Evolutionary conservation across 192 early-diverging fungal genomes (phyloP).

Genomic region (Kickxella alabastrina): DNA sequence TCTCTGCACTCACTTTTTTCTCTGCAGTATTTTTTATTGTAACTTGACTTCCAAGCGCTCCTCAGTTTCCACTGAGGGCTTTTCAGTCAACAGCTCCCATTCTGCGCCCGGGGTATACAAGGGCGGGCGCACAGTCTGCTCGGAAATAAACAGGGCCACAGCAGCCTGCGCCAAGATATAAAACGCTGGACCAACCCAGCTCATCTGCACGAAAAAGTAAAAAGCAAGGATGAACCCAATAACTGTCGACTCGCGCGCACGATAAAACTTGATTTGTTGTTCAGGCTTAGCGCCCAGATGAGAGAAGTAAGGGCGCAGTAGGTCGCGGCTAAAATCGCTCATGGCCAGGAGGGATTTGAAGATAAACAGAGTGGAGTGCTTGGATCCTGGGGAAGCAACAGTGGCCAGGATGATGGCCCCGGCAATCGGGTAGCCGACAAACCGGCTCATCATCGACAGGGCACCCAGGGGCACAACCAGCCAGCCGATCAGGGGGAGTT

Average conservation of each 20-base stretch:
- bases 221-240: conserved; percentile 42
- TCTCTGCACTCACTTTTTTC: background rate
- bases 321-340: conserved; percentile 44
- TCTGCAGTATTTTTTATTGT: too few relatives aligned
- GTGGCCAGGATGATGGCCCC: conserved; percentile 18
- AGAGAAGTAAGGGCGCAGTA: conserved; percentile 41
- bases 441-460: conserved; percentile 37
- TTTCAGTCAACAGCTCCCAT: conserved; percentile 16
- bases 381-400: conserved; percentile 26
- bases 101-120: conserved; percentile 22
- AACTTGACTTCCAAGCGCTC: too few relatives aligned
- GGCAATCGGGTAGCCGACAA: conserved; percentile 37
- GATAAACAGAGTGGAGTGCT: conserved; percentile 24
- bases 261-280: conserved; percentile 36
- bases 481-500: conserved; percentile 37
- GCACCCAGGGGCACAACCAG: conserved; percentile 35
- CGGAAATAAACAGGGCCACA: conserved; percentile 37
- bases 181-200: conserved; percentile 48
- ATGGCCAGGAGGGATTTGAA: conserved; percentile 49
- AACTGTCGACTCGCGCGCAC: conserved; percentile 29
- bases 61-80: background rate
- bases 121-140: conserved; percentile 24
- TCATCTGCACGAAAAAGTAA: conserved; percentile 47
- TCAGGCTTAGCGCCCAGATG: conserved; percentile 40
- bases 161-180: conserved; percentile 44